Evolutionary conservation across 1,284 basidiomycete genomes (phyloP).

Genomic region (Coriolopsis trogii): DNA sequence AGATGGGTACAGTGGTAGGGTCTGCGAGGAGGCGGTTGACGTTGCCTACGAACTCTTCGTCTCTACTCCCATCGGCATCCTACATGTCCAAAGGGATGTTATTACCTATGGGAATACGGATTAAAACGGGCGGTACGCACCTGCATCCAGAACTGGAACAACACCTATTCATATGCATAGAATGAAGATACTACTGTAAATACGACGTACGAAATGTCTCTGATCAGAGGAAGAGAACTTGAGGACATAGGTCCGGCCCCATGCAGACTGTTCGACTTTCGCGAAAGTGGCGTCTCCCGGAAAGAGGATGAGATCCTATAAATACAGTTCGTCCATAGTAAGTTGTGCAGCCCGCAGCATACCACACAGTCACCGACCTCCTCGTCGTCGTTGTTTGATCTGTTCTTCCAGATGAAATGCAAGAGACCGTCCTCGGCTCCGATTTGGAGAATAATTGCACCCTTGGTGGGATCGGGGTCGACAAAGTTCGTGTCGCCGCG

Average conservation of each 20-base stretch:
- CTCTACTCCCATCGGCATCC: slow-evolving; percentile 70
- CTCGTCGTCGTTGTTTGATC: slow-evolving; percentile 57
- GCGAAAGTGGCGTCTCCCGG: slow-evolving; percentile 77
- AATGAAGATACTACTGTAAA: neutral
- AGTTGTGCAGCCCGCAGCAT: neutral
- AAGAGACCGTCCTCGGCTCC: slow-evolving; percentile 76
- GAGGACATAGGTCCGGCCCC: slow-evolving; percentile 74
- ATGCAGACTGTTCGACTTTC: slow-evolving; percentile 61
- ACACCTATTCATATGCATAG: slow-evolving; percentile 12
- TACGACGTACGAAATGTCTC: slow-evolving; percentile 71
- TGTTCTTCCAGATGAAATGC: slow-evolving; percentile 79
- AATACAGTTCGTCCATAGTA: neutral
- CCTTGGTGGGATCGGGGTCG: slow-evolving; percentile 68
- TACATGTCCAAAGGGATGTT: slow-evolving; percentile 30
- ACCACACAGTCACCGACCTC: slow-evolving; percentile 49
- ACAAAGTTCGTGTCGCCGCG: slow-evolving; percentile 67
- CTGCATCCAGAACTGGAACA: slow-evolving; percentile 83
- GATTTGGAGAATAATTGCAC: slow-evolving; percentile 65
- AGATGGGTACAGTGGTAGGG: slow-evolving; percentile 60
- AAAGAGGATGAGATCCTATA: slow-evolving; percentile 76
- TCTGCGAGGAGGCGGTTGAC: slow-evolving; percentile 70
- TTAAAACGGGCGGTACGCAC: slow-evolving; percentile 38
- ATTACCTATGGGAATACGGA: neutral
- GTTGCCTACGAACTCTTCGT: slow-evolving; percentile 71
- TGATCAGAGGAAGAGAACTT: slow-evolving; percentile 83